Evolutionary conservation across 148 eudicot genomes (phyloP), one percentile per base, ranked within the genome.

Genomic region (Cornus florida): DNA sequence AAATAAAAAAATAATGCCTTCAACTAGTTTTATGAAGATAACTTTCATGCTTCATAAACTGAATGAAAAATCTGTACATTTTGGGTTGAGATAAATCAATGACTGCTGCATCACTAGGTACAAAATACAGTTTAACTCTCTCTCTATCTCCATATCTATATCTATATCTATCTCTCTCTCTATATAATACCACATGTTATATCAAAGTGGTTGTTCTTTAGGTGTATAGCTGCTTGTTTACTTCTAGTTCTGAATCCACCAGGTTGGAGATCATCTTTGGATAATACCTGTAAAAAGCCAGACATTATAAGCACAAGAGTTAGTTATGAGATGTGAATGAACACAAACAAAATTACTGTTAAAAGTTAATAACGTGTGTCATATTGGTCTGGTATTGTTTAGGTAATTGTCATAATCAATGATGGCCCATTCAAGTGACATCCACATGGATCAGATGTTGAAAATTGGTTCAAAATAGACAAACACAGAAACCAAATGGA

Each of bases 211-310:
- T 19, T 0, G 66, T 62, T 0, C 38, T 53, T 20, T 7, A 20
- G 3, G 22, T 62, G 41, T 64, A 66, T 33, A 35, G 48, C 35
- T n/a, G 48, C 28, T 62, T 33, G 16, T 46, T 66, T 60, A 46
- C 48, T 24, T 11, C 71, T 28, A 72, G 76, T 41, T 35, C 71
- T 62, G 4, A 10, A 17, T 4, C 31, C 83, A 71, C 72, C 50
- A 65, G 72, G 57, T 50, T 43, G 28, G 67, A 71, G 75, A 76
- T 81, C 76, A 70, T 79, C 73, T 75, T 75, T 14, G 75, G 77
- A 77, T 46, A 59, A 56, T 33, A 67, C 73, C 79, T 77, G 79
- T 20, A 11, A 72, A 72, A 72, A n/a, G 2, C 7, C 31, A 71
- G 33, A 17, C 65, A 60, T 7, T 19, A 60, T 2, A 46, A 28